A percentile compares a stretch with the other conserved stretches of the same genome.
Conservation (phyloP, 257 asterid species). For the Asclepias syriaca region DNA sequence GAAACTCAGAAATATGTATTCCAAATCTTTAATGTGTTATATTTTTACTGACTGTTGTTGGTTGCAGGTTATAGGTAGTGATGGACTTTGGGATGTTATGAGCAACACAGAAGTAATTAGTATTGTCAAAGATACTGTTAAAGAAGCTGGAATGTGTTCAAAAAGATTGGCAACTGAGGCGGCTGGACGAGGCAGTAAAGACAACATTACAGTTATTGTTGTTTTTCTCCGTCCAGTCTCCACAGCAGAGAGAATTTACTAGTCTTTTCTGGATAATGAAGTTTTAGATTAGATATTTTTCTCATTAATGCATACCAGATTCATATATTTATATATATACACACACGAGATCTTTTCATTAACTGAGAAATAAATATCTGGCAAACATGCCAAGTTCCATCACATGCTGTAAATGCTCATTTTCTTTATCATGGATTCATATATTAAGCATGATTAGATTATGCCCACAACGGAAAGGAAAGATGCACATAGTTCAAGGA, state of each 20-base stretch:
- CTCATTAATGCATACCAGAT: too few species aligned
- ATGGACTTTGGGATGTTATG: slow-evolving; percentile 92
- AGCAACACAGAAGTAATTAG: slow-evolving; percentile 63
- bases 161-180: slow-evolving; percentile 93
- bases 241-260: slow-evolving; percentile 82
- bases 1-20: not conserved
- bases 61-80: slow-evolving; percentile 87
- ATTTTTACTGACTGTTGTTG: not conserved
- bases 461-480: slow-evolving; percentile 26
- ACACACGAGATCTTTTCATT: too few species aligned
- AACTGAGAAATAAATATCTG: too few species aligned
- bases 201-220: slow-evolving; percentile 76
- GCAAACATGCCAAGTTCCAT: too few species aligned
- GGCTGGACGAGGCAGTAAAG: slow-evolving; percentile 78
- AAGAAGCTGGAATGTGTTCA: slow-evolving; percentile 92
- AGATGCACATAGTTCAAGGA: slow-evolving; percentile 56
- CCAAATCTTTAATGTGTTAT: not conserved
- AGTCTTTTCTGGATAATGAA: not conserved
- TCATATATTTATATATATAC: too few species aligned
- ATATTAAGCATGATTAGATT: too few species aligned
- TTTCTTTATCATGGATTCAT: too few species aligned
- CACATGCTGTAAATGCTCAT: too few species aligned
- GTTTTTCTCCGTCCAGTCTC: slow-evolving; percentile 82
- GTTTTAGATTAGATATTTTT: too few species aligned
- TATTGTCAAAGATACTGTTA: slow-evolving; percentile 80